Evolutionary conservation across 257 asterid genomes (phyloP).

Genomic region (Nicotiana attenuata): DNA sequence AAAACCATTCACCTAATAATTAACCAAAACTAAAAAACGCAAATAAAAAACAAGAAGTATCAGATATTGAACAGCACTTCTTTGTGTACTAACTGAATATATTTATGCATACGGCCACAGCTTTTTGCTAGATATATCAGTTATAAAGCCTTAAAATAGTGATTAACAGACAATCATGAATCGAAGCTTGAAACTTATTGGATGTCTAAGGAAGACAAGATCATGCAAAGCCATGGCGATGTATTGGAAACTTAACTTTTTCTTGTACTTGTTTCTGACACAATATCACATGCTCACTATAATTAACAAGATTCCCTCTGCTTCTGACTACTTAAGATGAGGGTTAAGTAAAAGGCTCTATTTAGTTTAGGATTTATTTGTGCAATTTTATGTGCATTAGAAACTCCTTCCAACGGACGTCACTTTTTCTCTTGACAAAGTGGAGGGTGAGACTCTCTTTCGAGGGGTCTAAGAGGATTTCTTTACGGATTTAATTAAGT

Average conservation of each 20-base stretch:
- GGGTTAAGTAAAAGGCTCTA: not conserved
- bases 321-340: not conserved
- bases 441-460: not conserved
- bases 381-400: not conserved
- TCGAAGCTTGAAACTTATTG: not conserved
- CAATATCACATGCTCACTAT: slow-evolving; percentile 17
- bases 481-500: not conserved
- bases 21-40: not conserved
- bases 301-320: slow-evolving; percentile 9
- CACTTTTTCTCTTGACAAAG: not conserved
- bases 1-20: no score
- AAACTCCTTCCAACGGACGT: not conserved
- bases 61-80: not conserved
- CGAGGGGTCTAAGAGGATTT: no score
- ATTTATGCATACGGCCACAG: not conserved
- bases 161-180: not conserved
- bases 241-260: slow-evolving; percentile 3
- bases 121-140: not conserved
- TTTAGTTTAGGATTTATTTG: not conserved
- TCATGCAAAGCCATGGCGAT: slow-evolving; percentile 11
- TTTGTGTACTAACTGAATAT: slow-evolving; percentile 4
- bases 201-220: slow-evolving; percentile 15
- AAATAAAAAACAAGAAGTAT: not conserved
- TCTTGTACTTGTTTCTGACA: slow-evolving; percentile 11
- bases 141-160: not conserved